Evolutionary conservation across 2,329 filamentous ascomycete genomes (phyloP), one percentile per base, ranked within the genome.

Genomic region (Zymoseptoria tritici): DNA sequence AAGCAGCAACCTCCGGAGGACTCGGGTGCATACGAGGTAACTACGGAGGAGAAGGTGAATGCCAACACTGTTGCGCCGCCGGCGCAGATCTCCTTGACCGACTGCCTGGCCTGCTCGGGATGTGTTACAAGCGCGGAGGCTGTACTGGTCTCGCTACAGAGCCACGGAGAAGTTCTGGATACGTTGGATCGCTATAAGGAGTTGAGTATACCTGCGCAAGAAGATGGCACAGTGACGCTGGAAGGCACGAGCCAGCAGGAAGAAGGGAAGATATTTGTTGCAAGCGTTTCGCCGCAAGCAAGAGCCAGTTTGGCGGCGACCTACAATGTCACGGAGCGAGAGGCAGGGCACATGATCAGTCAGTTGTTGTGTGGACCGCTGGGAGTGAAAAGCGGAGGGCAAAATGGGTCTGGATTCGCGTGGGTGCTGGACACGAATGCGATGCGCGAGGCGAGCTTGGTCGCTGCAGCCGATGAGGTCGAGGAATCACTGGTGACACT

Each of bases 91-190:
- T 97, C 92, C 54, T 84, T 99, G 62, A 97, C 94, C 6, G 94
- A 99, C 76, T 99, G 94, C 71, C 87, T 99, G 55, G 94, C 94
- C 56, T 99, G 94, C 76, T 97, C 94, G 9, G 94, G 94, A 57
- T 99, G 94, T 74, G 94, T 99, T 56, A 99, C 94, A 20, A 96
- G 92, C 5, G 94, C 94, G 53, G 94, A 99, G 77, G 94, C 94
- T 16, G 90, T 99, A n/a, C 84, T 99, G 50, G 91, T 99, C 56
- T 94, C 90, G 60, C 78, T 99, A 57, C 94, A 99, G 76, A 96
- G 90, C 66, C 94, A 99, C 75, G 85, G 86, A 46, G 94, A 99
- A 76, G 92, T 99, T 7, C 80, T 99, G 54, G 84, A 83, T 61
- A 88, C 89, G 4, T 83, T 99, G 31, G 91, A 97, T 72, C 80